Evolutionary conservation across 2,329 filamentous ascomycete species (phyloP).

Genomic region (Lachnellula cervina): DNA sequence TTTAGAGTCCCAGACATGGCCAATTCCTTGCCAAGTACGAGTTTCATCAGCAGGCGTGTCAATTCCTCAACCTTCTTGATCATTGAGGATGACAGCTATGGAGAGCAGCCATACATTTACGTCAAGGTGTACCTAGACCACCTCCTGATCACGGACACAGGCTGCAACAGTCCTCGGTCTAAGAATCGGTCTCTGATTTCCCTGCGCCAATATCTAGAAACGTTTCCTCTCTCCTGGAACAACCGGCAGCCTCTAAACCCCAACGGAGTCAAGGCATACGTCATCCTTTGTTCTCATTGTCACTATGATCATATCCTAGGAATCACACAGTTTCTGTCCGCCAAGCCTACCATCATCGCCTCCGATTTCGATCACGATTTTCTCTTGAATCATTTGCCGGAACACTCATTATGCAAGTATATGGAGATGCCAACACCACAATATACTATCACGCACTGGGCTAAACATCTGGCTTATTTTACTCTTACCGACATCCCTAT

Average conservation of each 20-base stretch:
- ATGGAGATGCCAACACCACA: slow-evolving; percentile 34
- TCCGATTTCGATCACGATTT: slow-evolving; percentile 36
- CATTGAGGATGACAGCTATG: slow-evolving; percentile 39
- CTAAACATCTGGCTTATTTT: slow-evolving; percentile 34
- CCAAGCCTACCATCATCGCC: slow-evolving; percentile 29
- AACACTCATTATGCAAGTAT: slow-evolving; percentile 38
- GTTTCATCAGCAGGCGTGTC: slow-evolving; percentile 34
- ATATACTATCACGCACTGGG: slow-evolving; percentile 40
- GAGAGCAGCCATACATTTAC: slow-evolving; percentile 43
- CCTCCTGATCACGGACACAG: slow-evolving; percentile 41
- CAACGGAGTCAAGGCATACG: slow-evolving; percentile 31
- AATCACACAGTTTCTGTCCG: slow-evolving; percentile 21
- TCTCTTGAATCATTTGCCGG: slow-evolving; percentile 35
- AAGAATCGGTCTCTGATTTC: slow-evolving; percentile 29
- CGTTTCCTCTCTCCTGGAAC: slow-evolving; percentile 34
- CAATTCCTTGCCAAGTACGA: slow-evolving; percentile 15
- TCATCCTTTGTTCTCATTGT: slow-evolving; percentile 42
- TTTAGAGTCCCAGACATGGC: neutral
- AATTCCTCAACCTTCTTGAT: slow-evolving; percentile 42
- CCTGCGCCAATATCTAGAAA: slow-evolving; percentile 40
- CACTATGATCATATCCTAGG: slow-evolving; percentile 40
- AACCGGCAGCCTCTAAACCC: slow-evolving; percentile 35
- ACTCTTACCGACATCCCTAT: slow-evolving; percentile 24
- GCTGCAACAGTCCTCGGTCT: slow-evolving; percentile 36
- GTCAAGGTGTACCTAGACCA: slow-evolving; percentile 37